phyloP scores from a whole-genome alignment of 345 rosid species.

The Pistacia vera region DNA sequence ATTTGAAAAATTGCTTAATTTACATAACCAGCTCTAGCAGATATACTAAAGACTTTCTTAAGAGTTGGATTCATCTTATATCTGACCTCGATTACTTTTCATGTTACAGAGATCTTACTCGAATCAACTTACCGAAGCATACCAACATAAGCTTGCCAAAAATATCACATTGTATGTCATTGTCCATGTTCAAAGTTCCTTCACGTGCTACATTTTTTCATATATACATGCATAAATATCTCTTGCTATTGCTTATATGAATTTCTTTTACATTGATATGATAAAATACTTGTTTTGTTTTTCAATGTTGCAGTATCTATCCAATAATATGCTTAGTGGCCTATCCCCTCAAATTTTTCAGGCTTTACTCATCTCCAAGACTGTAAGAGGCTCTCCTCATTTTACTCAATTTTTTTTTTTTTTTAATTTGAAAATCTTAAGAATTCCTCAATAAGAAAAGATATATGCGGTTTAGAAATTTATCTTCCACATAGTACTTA shows the following conservation, averaged over 20 bases:
- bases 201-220: too few relatives aligned
- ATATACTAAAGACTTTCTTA: not conserved
- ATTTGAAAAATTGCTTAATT: not conserved
- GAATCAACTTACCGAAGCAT: slow-evolving; percentile 44
- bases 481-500: too few relatives aligned
- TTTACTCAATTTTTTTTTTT: slow-evolving; percentile 1
- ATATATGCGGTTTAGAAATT: too few relatives aligned
- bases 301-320: slow-evolving; percentile 46
- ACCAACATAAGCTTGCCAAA: slow-evolving; percentile 47
- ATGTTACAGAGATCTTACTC: slow-evolving; percentile 46
- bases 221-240: too few relatives aligned
- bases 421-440: too few relatives aligned
- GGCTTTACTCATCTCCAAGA: slow-evolving; percentile 57
- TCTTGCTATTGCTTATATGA: too few relatives aligned
- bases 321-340: slow-evolving; percentile 54
- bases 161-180: slow-evolving; percentile 45
- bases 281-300: slow-evolving; percentile 14
- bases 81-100: not conserved
- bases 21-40: not conserved
- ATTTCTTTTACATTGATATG: not conserved
- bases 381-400: slow-evolving; percentile 36
- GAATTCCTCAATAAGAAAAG: too few relatives aligned
- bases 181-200: not conserved
- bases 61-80: not conserved
- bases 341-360: slow-evolving; percentile 56